Evolutionary conservation across 306 rosid genomes (phyloP), one percentile per base, ranked within the genome.

Genomic region (Chamaecrista fasciculata): DNA sequence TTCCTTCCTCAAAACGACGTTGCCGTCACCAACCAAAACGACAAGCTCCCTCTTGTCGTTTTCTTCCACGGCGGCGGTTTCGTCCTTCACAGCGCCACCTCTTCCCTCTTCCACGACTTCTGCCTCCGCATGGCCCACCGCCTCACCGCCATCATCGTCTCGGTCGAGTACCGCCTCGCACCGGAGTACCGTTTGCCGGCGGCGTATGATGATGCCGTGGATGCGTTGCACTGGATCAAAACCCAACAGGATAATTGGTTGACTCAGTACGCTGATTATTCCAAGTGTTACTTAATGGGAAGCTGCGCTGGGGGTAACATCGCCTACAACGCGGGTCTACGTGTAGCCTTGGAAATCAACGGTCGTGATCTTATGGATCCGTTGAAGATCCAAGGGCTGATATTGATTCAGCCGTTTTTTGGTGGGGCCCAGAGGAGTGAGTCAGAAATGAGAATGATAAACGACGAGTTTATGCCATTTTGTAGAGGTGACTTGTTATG

Each of bases 11-110:
- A 62, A 31, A 71, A 39, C 74, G 77, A 48, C 67, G 77, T 16
- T 34, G 65, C 25, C 77, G 29, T 1, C 0, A 0, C 67, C 57
- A 80, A 50, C 8, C 65, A 4, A 1, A 39, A 0, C 44, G 5
- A 2, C 15, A 83, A 79, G 33, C 79, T 76, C 0, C 87, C 92
- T 0, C 40, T 86, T 0, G 0, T 81, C 3, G 44, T 83, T 9
- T 84, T 59, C 76, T 74, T 58, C 77, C 89, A 81, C 9, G 92
- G 87, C 0, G 89, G 89, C 3, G 89, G 82, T 2, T 84, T 86
- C 68, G 36, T 84, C 23, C 44, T 59, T 4, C 52, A 26, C 3
- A 77, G 85, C 24, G 85, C 85, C 4, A 66, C 86, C 3, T 63
- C 86, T 0, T 24, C 67, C 0, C 26, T 68, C 0, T 67, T 72